phyloP scores from a whole-genome alignment of 345 rosid species.

The Microcos paniculata region DNA sequence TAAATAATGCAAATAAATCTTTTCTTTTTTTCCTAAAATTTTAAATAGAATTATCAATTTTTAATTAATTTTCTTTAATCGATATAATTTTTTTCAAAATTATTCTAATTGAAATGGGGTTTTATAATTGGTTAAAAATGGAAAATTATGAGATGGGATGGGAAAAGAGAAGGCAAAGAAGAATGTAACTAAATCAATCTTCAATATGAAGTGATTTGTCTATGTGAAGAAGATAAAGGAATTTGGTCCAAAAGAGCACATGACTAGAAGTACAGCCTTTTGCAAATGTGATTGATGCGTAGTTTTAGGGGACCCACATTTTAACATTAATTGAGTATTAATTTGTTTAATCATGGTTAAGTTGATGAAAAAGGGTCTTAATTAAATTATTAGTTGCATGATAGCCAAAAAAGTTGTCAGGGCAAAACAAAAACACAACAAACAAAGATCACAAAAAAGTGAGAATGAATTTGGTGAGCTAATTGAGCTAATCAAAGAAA shows the following conservation, averaged over 20 bases:
- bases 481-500: not conserved
- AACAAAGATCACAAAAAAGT: not conserved
- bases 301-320: not conserved
- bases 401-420: not conserved
- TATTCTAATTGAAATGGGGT: no score
- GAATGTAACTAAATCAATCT: not conserved
- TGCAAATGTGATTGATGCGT: constrained; percentile 16
- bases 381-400: not conserved
- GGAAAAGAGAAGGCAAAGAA: not conserved
- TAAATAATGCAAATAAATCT: no score
- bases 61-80: no score
- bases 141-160: not conserved
- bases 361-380: not conserved
- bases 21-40: no score
- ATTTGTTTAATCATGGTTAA: constrained; percentile 1
- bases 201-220: not conserved
- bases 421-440: not conserved
- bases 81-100: no score
- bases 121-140: not conserved
- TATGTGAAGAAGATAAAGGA: not conserved
- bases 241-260: not conserved
- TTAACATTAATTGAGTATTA: not conserved
- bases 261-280: not conserved
- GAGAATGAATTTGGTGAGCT: constrained; percentile 1
- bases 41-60: no score